phyloP scores from a whole-genome alignment of 2,329 filamentous ascomycete species.

The Hypoxylon sp. region DNA sequence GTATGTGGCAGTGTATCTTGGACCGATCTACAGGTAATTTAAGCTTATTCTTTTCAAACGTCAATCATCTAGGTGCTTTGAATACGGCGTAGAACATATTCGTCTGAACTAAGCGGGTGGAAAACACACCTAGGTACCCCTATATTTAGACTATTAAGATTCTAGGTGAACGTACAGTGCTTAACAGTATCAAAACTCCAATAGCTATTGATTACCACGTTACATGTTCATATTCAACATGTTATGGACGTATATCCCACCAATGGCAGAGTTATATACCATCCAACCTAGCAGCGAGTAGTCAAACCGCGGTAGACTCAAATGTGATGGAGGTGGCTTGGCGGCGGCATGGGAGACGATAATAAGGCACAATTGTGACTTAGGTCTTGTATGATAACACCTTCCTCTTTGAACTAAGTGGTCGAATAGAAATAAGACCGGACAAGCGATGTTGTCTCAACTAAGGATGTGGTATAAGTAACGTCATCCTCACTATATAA shows the following conservation, averaged over 20 bases:
- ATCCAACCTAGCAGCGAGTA: slow-evolving; percentile 5
- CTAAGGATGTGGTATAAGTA: slow-evolving; percentile 13
- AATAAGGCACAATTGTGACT: slow-evolving; percentile 12
- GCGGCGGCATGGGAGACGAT: slow-evolving; percentile 13
- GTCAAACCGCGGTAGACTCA: background rate
- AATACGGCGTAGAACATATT: background rate
- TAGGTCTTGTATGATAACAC: slow-evolving; percentile 32
- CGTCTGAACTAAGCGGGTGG: background rate
- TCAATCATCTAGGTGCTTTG: background rate
- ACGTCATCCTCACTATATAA: slow-evolving; percentile 30
- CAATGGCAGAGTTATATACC: slow-evolving; percentile 12
- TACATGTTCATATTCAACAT: background rate
- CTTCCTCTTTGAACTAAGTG: slow-evolving; percentile 30
- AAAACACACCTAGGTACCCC: background rate
- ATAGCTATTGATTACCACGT: background rate
- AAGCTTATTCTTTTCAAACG: slow-evolving; percentile 8
- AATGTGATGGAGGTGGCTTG: slow-evolving; percentile 2
- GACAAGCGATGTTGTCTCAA: slow-evolving; percentile 25
- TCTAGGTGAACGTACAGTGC: background rate
- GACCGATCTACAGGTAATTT: background rate
- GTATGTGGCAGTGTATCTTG: slow-evolving; percentile 3
- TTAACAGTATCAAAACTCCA: background rate
- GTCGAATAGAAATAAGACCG: slow-evolving; percentile 18
- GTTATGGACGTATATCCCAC: background rate
- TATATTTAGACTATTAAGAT: background rate